Base-by-base conservation (phyloP, 2,329 filamentous ascomycete genomes). In the Pseudogymnoascus sp. region DNA sequence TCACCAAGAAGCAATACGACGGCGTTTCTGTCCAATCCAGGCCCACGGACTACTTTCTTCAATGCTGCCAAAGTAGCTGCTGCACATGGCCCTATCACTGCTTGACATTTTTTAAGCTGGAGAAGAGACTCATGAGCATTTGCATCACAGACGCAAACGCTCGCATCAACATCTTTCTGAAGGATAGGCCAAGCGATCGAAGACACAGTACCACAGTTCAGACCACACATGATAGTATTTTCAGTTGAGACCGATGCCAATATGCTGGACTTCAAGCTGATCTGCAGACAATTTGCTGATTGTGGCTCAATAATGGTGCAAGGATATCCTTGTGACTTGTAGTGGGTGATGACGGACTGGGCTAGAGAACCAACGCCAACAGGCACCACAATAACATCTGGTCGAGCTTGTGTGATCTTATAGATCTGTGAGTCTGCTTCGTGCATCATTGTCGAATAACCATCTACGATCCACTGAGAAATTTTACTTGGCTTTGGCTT, bases 361-460 rank as follows among this genome's bases (percentile, higher is more conserved):
- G 86, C 87, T 64, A 91, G 81, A 4, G 85, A 89, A 0, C 90
- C 90, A 0, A 90, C 89, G 0, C 90, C 90, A 1, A 89, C 86
- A 0, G 89, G 87, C 0, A 82, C 81, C 12, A 93, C 73, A 31
- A 86, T 79, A 8, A 84, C 75, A 0, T 77, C 81, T 5, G 80
- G 77, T 4, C 70, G 67, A 0, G 77, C 68, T 1, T 70, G 73
- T 0, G 75, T 71, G 0, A 76, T 67, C 0, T 75, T 73, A 0
- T 78, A 71, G 8, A 87, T 70, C 70, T 93, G 88, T 18, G 77
- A 72, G 60, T 91, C 87, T 0, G 84, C 77, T 70, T 95, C 90
- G 2, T 75, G 72, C 66, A 93, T 77, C 81, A 93, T 87, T 0
- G 89, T 91, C 4, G 79, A 79, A 69, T 93, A 95, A 0, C 90